These are phyloP conservation scores for Coemansia sp. DNA, from an alignment of 192 early-diverging fungal species.

Conservation along the genomic window DNA sequence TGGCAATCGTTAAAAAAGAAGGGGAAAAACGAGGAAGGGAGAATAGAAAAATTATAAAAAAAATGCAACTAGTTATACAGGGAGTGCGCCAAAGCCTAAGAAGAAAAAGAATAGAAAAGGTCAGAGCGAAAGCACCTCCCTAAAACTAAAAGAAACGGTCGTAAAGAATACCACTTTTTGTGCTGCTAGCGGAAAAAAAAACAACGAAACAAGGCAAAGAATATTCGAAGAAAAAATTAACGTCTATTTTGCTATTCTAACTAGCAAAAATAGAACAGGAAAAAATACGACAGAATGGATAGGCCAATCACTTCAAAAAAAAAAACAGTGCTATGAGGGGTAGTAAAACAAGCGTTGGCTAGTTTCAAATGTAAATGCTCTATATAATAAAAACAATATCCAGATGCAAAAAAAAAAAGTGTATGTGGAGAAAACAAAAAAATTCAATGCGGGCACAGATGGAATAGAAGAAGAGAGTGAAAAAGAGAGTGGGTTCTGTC, in stretches of 20 bases:
- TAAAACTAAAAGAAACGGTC: no score
- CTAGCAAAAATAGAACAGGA: neutral
- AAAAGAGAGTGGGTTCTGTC: neutral
- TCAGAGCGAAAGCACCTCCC: no score
- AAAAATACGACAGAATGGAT: conserved; percentile 6
- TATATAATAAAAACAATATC: neutral
- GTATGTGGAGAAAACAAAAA: neutral
- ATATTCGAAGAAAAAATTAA: neutral
- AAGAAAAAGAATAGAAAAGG: neutral
- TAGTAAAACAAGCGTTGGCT: conserved; percentile 15
- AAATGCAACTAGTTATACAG: neutral
- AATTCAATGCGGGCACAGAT: neutral
- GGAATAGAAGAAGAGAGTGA: conserved; percentile 2
- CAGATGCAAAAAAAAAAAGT: conserved; percentile 1
- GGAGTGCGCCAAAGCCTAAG: neutral
- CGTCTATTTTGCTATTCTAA: neutral
- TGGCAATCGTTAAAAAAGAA: neutral
- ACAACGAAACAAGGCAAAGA: neutral
- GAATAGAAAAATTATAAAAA: neutral
- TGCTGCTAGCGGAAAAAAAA: neutral
- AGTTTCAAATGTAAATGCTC: neutral
- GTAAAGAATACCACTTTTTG: neutral
- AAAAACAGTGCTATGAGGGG: conserved; percentile 1
- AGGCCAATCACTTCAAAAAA: neutral
- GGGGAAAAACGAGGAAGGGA: neutral